Conservation (phyloP, 2,329 filamentous ascomycete species). For the Leptographium lundbergii region DNA sequence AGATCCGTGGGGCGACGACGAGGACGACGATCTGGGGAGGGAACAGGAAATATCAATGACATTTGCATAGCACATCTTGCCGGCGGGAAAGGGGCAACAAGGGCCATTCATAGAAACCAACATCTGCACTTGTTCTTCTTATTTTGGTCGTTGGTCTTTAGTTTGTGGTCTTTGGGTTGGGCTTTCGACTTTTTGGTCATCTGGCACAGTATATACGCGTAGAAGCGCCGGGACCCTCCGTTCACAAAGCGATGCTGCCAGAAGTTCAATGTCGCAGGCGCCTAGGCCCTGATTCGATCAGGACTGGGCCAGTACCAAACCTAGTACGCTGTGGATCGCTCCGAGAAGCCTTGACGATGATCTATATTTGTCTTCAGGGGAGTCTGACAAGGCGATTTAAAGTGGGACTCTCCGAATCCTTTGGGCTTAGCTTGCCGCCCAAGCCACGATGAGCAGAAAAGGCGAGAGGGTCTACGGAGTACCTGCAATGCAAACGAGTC, state of each 20-base stretch:
- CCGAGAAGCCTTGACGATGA: background rate
- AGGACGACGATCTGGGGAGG: conserved; percentile 51
- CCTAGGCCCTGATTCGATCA: too few species aligned
- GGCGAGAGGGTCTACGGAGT: background rate
- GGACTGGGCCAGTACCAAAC: too few species aligned
- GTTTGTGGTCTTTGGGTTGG: background rate
- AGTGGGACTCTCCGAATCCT: background rate
- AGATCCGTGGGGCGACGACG: conserved; percentile 58
- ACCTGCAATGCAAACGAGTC: too few species aligned
- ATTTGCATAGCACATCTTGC: conserved; percentile 44
- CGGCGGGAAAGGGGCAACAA: background rate
- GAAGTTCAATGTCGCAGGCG: too few species aligned
- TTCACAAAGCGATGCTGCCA: too few species aligned
- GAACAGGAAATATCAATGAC: conserved; percentile 72
- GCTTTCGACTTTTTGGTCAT: too few species aligned
- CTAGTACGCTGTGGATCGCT: too few species aligned
- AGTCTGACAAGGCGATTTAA: background rate
- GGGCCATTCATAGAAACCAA: background rate
- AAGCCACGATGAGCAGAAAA: background rate
- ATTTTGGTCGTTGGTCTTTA: too few species aligned
- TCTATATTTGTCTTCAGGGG: background rate
- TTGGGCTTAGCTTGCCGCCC: background rate
- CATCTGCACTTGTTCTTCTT: background rate
- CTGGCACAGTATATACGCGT: too few species aligned
- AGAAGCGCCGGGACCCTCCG: too few species aligned